Evolutionary conservation across 2,329 filamentous ascomycete species (phyloP), one percentile per base, ranked within the genome.

Genomic region (Pseudocercospora vitis): DNA sequence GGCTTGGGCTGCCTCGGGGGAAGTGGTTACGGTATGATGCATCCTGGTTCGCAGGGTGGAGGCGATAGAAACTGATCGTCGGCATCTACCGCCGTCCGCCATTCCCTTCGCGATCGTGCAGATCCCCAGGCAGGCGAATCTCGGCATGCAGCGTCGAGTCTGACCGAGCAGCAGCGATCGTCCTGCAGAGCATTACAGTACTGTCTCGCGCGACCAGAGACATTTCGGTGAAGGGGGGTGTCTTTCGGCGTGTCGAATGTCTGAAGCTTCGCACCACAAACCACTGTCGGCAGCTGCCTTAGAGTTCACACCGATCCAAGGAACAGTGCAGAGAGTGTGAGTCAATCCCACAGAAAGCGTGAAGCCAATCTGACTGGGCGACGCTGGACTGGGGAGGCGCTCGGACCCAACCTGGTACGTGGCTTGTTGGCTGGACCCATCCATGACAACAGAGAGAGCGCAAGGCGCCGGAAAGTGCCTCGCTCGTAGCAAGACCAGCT

Each of bases 211-310:
- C 28, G 12, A 29, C 28, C 18, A 37, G 7, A 26, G 28, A 9
- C 12, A 16, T 12, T 28, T 35, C 12, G 24, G 19, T 35, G 46
- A 28, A 48, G 32, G n/a, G n/a, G n/a, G n/a, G 29, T 35, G 46
- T 33, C 21, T 28, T 48, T 26, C 29, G 21, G 4, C 4, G 18
- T 48, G 40, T n/a, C 26, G 40, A 45, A 48, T 26, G 48, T 40
- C 48, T 31, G 33, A 39, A 32, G 37, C 29, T 46, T 50, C 39
- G 19, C 24, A 49, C 46, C 11, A 44, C 42, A 49, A 50, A 50
- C 53, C 51, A 48, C 54, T 56, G 53, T 60, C 60, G 57, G 60
- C 54, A 62, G 53, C 57, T 58, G 54, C 53, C 57, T 53, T 60
- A 55, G 53, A 58, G 55, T 58, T 60, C 50, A 46, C 45, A 48